These are phyloP conservation scores for Aspergillus vadensis DNA, from an alignment of 2,329 filamentous ascomycete genomes.

Conservation along the genomic window DNA sequence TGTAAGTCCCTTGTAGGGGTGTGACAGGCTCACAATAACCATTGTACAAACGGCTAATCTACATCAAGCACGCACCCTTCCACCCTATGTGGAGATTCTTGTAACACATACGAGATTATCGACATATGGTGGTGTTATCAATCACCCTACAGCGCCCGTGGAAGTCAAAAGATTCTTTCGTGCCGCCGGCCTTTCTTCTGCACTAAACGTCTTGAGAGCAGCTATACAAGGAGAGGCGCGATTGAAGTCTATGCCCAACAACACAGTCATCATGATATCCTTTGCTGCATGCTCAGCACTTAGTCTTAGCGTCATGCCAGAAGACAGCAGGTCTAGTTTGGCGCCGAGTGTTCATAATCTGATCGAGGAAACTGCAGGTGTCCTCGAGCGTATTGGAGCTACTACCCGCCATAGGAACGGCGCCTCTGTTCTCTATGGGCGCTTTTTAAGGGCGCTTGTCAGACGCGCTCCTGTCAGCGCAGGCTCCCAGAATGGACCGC, in stretches of 20 bases:
- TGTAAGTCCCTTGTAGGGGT: slow-evolving; percentile 37
- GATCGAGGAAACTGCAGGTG: slow-evolving; percentile 68
- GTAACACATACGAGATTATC: slow-evolving; percentile 72
- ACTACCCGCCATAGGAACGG: slow-evolving; percentile 68
- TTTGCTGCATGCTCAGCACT: slow-evolving; percentile 71
- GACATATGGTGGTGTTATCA: slow-evolving; percentile 74
- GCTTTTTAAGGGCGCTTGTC: slow-evolving; percentile 55
- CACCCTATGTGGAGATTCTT: slow-evolving; percentile 74
- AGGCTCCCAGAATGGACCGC: slow-evolving; percentile 15
- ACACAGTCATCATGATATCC: slow-evolving; percentile 76
- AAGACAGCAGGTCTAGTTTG: slow-evolving; percentile 57
- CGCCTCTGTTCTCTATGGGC: slow-evolving; percentile 62
- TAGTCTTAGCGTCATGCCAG: slow-evolving; percentile 62
- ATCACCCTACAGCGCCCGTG: slow-evolving; percentile 69
- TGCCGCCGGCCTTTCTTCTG: slow-evolving; percentile 69
- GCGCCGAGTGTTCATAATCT: slow-evolving; percentile 65
- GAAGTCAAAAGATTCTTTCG: slow-evolving; percentile 74
- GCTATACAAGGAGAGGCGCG: slow-evolving; percentile 71
- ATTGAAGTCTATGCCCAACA: slow-evolving; percentile 75
- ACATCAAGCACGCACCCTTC: slow-evolving; percentile 52
- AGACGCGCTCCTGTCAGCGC: slow-evolving; percentile 38
- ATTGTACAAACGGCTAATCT: slow-evolving; percentile 37
- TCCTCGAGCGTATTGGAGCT: slow-evolving; percentile 68
- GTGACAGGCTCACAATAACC: slow-evolving; percentile 11
- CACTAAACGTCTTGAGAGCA: slow-evolving; percentile 72